A percentile compares a stretch with the other conserved stretches of the same genome.
phyloP scores from a whole-genome alignment of 1,139 yeast species.

The Scheffersomyces parashehatae region DNA sequence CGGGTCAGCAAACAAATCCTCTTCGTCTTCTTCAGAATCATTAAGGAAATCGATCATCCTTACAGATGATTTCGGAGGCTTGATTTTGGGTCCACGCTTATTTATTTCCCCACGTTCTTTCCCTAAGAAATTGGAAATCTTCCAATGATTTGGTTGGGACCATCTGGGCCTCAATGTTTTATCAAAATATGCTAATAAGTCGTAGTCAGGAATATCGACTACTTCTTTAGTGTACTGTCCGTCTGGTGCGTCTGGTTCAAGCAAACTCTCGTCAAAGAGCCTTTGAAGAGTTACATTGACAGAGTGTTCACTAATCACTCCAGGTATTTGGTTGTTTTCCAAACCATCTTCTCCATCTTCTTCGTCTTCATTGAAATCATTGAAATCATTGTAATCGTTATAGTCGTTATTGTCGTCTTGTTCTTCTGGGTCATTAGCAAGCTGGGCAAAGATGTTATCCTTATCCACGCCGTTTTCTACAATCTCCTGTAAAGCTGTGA shows the following conservation, averaged over 20 bases:
- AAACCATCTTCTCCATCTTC: background rate
- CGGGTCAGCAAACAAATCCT: slow-evolving; percentile 4
- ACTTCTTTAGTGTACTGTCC: background rate
- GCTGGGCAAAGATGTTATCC: background rate
- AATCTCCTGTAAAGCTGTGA: background rate
- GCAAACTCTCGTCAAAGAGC: background rate
- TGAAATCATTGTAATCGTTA: slow-evolving; percentile 1
- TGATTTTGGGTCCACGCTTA: background rate
- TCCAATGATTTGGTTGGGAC: slow-evolving; percentile 3
- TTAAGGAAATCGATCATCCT: slow-evolving; percentile 1
- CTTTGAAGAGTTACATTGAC: slow-evolving; percentile 2
- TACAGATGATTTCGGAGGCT: slow-evolving; percentile 1
- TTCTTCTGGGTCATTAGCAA: background rate
- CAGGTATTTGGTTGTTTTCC: background rate
- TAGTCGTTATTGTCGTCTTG: background rate
- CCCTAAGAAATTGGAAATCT: slow-evolving; percentile 1
- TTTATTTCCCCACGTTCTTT: background rate
- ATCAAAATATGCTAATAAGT: slow-evolving; percentile 10
- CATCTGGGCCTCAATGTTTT: slow-evolving; percentile 3
- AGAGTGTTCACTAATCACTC: background rate
- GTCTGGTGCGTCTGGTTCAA: background rate
- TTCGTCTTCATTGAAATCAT: background rate
- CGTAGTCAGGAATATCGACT: slow-evolving; percentile 7
- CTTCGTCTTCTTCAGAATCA: slow-evolving; percentile 5
- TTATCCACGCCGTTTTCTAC: background rate